phyloP scores from a whole-genome alignment of 257 asterid species.

The Galeopsis tetrahit region DNA sequence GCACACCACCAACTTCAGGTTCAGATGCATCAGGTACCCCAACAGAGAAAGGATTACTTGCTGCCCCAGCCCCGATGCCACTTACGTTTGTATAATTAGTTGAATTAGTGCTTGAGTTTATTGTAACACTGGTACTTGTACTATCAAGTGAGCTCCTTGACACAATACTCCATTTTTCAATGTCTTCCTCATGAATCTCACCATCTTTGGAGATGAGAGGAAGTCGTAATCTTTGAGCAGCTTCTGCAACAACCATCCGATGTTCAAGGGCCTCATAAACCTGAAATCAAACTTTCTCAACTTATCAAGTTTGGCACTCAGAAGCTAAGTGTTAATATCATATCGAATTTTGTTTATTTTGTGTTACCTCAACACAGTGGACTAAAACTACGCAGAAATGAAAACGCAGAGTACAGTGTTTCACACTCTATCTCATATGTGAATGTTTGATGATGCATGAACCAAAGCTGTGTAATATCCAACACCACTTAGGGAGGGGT shows the following conservation, averaged over 20 bases:
- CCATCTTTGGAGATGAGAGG: constrained; percentile 94
- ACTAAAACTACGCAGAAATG: neutral
- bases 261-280: constrained; percentile 80
- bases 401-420: constrained; percentile 24
- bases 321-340: constrained; percentile 16
- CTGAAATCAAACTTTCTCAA: constrained; percentile 41
- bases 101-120: constrained; percentile 78
- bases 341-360: constrained; percentile 9
- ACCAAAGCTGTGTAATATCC: neutral
- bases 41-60: constrained; percentile 40
- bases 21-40: constrained; percentile 72
- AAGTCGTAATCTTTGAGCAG: constrained; percentile 96
- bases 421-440: constrained; percentile 15
- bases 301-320: constrained; percentile 1
- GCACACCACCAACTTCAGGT: constrained; percentile 95
- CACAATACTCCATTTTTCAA: constrained; percentile 78
- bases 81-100: constrained; percentile 65
- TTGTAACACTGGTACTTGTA: constrained; percentile 70
- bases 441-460: neutral
- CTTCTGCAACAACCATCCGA: constrained; percentile 79
- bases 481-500: neutral
- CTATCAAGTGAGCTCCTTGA: constrained; percentile 95
- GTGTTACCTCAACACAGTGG: constrained; percentile 18
- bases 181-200: constrained; percentile 90
- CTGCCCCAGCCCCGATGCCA: constrained; percentile 50